Evolutionary conservation across 441 rosid genomes (phyloP), one percentile per base, ranked within the genome.

Genomic region (Jatropha multifida): DNA sequence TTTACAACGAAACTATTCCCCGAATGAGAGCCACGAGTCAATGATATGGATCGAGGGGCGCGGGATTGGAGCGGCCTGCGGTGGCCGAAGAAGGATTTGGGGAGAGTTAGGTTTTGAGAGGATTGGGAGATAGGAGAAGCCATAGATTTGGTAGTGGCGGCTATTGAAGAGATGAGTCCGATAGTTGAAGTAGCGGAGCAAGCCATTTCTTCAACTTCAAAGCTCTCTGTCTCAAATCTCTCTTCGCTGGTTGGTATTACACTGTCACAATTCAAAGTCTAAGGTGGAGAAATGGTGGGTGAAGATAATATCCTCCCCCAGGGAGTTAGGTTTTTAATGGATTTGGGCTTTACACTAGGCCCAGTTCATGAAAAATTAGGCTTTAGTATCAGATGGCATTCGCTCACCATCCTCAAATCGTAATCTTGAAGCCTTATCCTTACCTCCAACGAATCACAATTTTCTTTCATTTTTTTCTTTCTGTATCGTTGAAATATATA

Each of bases 161-260:
- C 61, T 68, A 82, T 81, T 12, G 84, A 76, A 73, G 90, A 86
- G 77, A 87, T 63, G 64, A 93, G 84, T 76, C 88, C 65, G 4
- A 92, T 56, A 18, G 94, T 71, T n/a, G 93, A 81, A 74, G 92
- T 76, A 74, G 90, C 88, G 42, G 93, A 65, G 87, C 88, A 86
- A 48, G 97, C 94, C 98, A 92, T 93, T 62, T 68, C 67, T 12
- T 38, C 48, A 9, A 14, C 40, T 7, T 15, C 26, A 0, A 71
- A 71, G n/a, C 20, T 20, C 32, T 20, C 73, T 54, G 13, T 52
- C 17, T 54, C n/a, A 7, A 44, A 44, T 27, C 38, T 56, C 60
- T 58, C 13, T 7, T 58, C 12, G 20, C 12, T 49, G 51, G 10
- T 46, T 17, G 51, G 49, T 73, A 3, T 15, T 5, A 40, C 55